These are phyloP conservation scores for Styphnolobium japonicum DNA, from an alignment of 306 rosid genomes.

Conservation along the genomic window DNA sequence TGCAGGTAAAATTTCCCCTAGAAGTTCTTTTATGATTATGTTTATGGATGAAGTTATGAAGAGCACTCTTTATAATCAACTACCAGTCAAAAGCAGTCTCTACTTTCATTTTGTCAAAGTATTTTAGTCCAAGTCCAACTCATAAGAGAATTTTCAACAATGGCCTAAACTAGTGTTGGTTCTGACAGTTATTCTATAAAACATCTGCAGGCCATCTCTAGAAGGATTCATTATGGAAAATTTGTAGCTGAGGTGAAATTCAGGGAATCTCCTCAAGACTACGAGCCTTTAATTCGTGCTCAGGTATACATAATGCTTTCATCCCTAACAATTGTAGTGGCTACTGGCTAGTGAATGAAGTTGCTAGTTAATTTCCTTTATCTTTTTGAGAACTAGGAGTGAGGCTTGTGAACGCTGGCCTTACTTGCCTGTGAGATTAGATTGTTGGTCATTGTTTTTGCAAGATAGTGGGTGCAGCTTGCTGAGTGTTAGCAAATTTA, in stretches of 20 bases:
- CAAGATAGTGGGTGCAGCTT: background rate
- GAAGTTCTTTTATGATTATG: background rate
- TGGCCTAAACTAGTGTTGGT: background rate
- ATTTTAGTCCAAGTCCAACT: background rate
- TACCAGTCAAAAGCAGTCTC: background rate
- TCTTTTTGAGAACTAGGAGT: background rate
- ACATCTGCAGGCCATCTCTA: constrained; percentile 73
- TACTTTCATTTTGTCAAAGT: background rate
- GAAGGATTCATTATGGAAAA: constrained; percentile 87
- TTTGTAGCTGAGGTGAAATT: constrained; percentile 95
- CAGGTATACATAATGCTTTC: constrained; percentile 39
- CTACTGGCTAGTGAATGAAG: background rate
- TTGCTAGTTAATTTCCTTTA: background rate
- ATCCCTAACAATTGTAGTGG: background rate
- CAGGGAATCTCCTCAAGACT: constrained; percentile 70
- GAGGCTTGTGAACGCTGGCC: background rate
- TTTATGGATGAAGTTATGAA: background rate
- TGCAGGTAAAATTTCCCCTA: constrained; percentile 45
- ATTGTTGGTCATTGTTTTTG: background rate
- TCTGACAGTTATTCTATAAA: background rate
- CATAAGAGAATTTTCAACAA: background rate
- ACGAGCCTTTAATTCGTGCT: constrained; percentile 72
- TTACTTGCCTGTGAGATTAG: background rate
- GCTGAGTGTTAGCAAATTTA: background rate
- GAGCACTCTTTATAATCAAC: background rate